Conservation (phyloP, 192 early-diverging fungal species). For the Glomus cerebriforme region DNA sequence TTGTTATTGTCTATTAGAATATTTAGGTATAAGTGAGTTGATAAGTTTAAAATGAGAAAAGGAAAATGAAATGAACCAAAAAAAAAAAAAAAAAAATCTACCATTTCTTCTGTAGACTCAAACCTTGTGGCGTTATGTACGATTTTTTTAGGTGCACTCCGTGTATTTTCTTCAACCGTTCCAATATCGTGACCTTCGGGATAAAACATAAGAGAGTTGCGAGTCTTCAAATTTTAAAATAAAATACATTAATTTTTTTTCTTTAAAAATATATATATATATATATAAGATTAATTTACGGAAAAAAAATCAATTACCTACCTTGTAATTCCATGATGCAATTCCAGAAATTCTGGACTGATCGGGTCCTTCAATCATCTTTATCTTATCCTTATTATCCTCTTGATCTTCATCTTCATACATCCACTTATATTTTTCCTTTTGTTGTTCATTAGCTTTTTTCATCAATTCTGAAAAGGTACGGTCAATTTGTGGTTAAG, state of each 20-base stretch:
- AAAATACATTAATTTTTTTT: background rate
- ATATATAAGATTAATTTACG: no score
- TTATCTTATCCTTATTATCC: constrained; percentile 24
- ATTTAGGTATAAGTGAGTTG: background rate
- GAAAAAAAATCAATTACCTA: constrained; percentile 29
- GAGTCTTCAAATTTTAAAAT: constrained; percentile 58
- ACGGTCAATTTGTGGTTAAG: constrained; percentile 7
- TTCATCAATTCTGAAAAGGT: constrained; percentile 63
- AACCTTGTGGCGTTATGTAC: constrained; percentile 64
- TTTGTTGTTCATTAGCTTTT: constrained; percentile 58
- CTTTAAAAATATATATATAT: no score
- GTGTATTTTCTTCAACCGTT: constrained; percentile 34
- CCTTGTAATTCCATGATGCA: constrained; percentile 64
- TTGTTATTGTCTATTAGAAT: constrained; percentile 18
- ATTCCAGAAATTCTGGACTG: constrained; percentile 38
- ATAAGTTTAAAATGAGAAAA: background rate
- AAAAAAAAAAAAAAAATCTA: constrained; percentile 22
- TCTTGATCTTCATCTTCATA: constrained; percentile 61
- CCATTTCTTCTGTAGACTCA: constrained; percentile 39
- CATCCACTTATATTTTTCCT: constrained; percentile 65
- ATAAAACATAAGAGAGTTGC: constrained; percentile 75
- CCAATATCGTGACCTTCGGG: constrained; percentile 55
- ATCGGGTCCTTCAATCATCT: constrained; percentile 33
- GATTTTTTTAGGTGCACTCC: constrained; percentile 64
- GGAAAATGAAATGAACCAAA: background rate